Conservation (phyloP, 2,329 filamentous ascomycete species). For the Diaporthe longicolla region DNA sequence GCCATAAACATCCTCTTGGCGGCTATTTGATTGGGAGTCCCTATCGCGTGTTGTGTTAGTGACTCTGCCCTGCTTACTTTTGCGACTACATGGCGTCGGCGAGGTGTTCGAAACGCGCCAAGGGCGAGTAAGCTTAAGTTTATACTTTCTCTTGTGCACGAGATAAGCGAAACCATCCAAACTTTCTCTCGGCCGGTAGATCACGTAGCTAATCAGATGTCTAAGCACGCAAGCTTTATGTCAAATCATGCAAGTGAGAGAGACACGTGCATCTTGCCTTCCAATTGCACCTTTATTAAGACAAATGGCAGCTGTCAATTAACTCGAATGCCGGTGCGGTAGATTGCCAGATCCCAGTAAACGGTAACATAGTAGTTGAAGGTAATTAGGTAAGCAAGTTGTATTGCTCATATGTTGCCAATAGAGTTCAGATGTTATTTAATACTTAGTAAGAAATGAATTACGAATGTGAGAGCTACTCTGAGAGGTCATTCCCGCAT, state of each 20-base stretch:
- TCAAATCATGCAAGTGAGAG: background rate
- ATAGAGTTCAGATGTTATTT: background rate
- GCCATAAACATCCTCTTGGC: background rate
- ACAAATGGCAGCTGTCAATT: slow-evolving; percentile 1
- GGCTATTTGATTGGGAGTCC: background rate
- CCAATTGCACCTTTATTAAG: background rate
- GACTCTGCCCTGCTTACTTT: background rate
- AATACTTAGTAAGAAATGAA: background rate
- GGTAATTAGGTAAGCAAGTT: background rate
- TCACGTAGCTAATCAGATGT: background rate
- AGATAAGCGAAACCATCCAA: background rate
- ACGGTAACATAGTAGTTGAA: background rate
- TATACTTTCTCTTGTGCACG: background rate
- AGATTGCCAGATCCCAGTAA: background rate
- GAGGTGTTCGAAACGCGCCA: background rate
- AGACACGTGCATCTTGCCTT: background rate
- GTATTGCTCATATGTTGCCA: background rate
- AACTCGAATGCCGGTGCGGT: background rate
- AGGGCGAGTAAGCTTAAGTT: background rate
- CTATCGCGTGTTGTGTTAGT: background rate
- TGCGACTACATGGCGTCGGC: background rate
- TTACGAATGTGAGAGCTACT: background rate
- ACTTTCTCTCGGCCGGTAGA: background rate
- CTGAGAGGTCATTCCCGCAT: background rate
- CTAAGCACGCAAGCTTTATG: background rate